These are phyloP conservation scores for Epichloe elymi DNA, from an alignment of 2,329 filamentous ascomycete genomes.

Conservation along the genomic window DNA sequence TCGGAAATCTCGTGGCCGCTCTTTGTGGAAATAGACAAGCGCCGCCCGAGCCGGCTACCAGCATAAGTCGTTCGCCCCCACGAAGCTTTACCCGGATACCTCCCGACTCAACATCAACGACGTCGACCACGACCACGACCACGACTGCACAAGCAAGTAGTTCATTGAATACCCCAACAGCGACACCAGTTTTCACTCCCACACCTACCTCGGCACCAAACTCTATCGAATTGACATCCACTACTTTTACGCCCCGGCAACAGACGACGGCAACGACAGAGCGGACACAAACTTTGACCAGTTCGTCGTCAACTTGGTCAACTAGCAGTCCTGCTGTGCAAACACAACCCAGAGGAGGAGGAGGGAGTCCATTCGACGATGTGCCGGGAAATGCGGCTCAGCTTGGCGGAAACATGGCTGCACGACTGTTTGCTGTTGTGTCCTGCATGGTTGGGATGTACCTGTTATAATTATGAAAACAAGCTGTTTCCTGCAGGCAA, in stretches of 20 bases:
- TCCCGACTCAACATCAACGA: not conserved
- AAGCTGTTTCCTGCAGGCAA: too few relatives aligned
- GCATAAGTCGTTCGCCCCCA: not conserved
- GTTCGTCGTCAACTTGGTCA: conserved; percentile 1
- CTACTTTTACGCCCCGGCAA: not conserved
- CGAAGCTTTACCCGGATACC: conserved; percentile 1
- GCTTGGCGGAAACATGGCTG: not conserved
- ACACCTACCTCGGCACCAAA: not conserved
- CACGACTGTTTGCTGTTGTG: not conserved
- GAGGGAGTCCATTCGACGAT: conserved; percentile 12
- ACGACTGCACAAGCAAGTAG: not conserved
- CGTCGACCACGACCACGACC: not conserved
- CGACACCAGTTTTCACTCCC: not conserved
- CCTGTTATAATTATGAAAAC: not conserved
- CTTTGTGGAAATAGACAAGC: conserved; percentile 18
- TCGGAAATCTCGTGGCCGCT: conserved; percentile 22
- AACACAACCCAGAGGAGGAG: conserved; percentile 9
- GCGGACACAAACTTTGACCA: not conserved
- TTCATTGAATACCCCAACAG: not conserved
- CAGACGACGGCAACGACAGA: not conserved
- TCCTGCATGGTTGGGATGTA: not conserved
- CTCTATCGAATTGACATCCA: not conserved
- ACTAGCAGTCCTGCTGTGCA: conserved; percentile 2
- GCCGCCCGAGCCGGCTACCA: conserved; percentile 4
- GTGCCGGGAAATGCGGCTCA: not conserved